Conservation (phyloP, 2,329 filamentous ascomycete species). For the Cryphonectria nitschkei region DNA sequence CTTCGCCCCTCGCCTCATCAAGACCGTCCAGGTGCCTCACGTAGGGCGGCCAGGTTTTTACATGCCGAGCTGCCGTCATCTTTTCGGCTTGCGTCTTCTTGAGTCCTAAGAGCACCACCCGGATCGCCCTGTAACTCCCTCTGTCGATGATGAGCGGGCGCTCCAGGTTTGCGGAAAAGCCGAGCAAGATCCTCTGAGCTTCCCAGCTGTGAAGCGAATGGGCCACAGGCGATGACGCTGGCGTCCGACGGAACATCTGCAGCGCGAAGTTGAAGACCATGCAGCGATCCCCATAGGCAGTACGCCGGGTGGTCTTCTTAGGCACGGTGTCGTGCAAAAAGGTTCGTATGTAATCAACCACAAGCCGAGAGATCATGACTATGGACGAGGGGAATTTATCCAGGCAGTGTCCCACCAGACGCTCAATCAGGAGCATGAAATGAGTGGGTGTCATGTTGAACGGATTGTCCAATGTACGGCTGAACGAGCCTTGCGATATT, state of each 20-base stretch:
- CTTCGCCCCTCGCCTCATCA: constrained; percentile 56
- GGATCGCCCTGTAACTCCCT: constrained; percentile 58
- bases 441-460: constrained; percentile 34
- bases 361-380: constrained; percentile 36
- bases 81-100: constrained; percentile 57
- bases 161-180: constrained; percentile 52
- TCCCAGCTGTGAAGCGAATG: constrained; percentile 58
- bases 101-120: constrained; percentile 55
- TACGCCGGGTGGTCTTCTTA: constrained; percentile 25
- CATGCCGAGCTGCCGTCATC: constrained; percentile 51
- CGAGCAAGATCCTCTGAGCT: constrained; percentile 58
- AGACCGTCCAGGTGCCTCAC: constrained; percentile 60
- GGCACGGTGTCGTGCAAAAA: constrained; percentile 10
- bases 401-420: constrained; percentile 37
- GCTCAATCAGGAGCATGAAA: constrained; percentile 34
- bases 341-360: constrained; percentile 34
- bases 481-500: constrained; percentile 28
- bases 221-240: constrained; percentile 36
- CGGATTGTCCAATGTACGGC: constrained; percentile 30
- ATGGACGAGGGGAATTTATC: constrained; percentile 38
- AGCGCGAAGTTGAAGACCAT: constrained; percentile 48
- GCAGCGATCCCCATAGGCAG: constrained; percentile 38
- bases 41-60: constrained; percentile 64
- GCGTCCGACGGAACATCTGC: constrained; percentile 41
- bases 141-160: constrained; percentile 55